A percentile compares a stretch with the other conserved stretches of the same genome.
Conservation (phyloP, 208 protist species). For the Leishmania tarentolae region DNA sequence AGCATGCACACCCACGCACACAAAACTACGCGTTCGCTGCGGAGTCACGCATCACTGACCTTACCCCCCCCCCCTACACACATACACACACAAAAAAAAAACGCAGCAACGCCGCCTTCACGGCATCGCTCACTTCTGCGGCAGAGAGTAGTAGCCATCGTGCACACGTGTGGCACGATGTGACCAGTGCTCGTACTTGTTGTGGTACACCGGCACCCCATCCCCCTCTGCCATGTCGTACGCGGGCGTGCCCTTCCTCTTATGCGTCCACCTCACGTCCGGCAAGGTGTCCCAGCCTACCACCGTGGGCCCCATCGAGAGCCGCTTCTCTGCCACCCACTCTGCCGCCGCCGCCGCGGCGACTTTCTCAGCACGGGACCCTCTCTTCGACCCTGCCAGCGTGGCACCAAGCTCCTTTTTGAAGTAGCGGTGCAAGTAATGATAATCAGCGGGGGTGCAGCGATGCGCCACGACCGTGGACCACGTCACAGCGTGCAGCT, state of each 20-base stretch:
- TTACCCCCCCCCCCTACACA: too few relatives aligned
- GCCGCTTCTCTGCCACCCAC: slow-evolving; percentile 3
- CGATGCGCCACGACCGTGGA: slow-evolving; percentile 23
- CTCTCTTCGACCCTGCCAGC: not conserved
- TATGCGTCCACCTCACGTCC: not conserved
- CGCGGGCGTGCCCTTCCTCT: not conserved
- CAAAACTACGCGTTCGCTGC: too few relatives aligned
- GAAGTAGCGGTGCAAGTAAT: slow-evolving; percentile 23
- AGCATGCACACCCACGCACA: too few relatives aligned
- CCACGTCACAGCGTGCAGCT: slow-evolving; percentile 12
- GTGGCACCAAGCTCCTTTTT: not conserved
- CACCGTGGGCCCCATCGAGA: not conserved
- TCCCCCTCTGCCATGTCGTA: slow-evolving; percentile 8
- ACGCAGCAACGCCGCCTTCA: not conserved
- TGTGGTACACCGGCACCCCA: slow-evolving; percentile 16
- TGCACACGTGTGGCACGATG: not conserved
- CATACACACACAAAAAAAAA: not conserved
- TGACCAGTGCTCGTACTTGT: not conserved
- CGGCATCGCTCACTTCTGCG: not conserved
- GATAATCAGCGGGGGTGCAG: slow-evolving; percentile 11
- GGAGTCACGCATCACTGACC: too few relatives aligned
- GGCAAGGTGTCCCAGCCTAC: slow-evolving; percentile 13
- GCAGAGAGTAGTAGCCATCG: not conserved
- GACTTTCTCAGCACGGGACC: not conserved
- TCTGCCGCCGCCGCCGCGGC: not conserved